Evolutionary conservation across 345 rosid genomes (phyloP).

Genomic region (Arabidopsis suecica): DNA sequence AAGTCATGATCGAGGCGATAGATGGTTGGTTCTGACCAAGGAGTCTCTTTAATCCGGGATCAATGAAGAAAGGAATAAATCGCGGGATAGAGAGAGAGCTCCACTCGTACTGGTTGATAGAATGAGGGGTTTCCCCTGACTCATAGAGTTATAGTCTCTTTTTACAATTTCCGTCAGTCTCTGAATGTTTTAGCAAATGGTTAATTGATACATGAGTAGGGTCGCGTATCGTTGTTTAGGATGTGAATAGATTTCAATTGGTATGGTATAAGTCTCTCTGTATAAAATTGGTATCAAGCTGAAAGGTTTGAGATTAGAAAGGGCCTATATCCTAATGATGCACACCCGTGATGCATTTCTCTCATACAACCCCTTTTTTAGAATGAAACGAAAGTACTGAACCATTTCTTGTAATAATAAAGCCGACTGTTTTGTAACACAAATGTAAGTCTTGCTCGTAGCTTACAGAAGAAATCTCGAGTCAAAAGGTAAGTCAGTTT

Average conservation of each 20-base stretch:
- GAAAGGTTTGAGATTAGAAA: slow-evolving; percentile 36
- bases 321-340: background rate
- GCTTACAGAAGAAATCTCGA: slow-evolving; percentile 5
- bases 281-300: slow-evolving; percentile 41
- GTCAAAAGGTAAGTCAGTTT: background rate
- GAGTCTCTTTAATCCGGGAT: slow-evolving; percentile 33
- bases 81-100: slow-evolving; percentile 28
- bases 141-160: slow-evolving; percentile 39
- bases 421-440: slow-evolving; percentile 22
- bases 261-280: slow-evolving; percentile 42
- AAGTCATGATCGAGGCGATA: slow-evolving; percentile 50
- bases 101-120: slow-evolving; percentile 38
- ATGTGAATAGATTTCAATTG: slow-evolving; percentile 51
- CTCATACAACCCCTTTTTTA: background rate
- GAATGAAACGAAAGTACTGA: slow-evolving; percentile 26
- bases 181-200: slow-evolving; percentile 42
- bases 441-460: slow-evolving; percentile 23
- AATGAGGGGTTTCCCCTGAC: slow-evolving; percentile 30
- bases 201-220: slow-evolving; percentile 39
- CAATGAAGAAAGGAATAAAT: slow-evolving; percentile 34
- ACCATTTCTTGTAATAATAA: slow-evolving; percentile 25
- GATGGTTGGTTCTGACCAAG: slow-evolving; percentile 40
- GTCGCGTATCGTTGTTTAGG: slow-evolving; percentile 40
- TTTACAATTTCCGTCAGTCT: slow-evolving; percentile 15
- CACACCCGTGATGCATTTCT: slow-evolving; percentile 18